Percentiles rank a stretch among this genome's conserved stretches.
Evolutionary conservation across 2,329 filamentous ascomycete species (phyloP).

Genomic region (Davidsoniella australis): DNA sequence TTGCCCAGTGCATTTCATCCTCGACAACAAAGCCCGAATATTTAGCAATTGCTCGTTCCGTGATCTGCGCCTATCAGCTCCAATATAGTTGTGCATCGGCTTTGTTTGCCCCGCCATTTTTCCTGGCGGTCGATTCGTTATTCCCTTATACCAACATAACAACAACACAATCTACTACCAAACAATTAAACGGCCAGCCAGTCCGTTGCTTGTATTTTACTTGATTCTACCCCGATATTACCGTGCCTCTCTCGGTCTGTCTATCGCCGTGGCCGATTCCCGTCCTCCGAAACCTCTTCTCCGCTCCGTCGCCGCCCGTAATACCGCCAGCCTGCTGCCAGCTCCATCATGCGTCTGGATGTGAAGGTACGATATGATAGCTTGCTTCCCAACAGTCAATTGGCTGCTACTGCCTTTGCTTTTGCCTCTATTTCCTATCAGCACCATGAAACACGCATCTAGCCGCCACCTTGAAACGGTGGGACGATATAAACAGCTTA

Average conservation of each 20-base stretch:
- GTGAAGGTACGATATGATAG: conserved; percentile 12
- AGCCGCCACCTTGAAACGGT: not conserved
- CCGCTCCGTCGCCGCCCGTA: not conserved
- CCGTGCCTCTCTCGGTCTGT: not conserved
- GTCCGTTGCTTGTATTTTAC: not conserved
- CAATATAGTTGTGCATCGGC: not conserved
- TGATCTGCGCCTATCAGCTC: not conserved
- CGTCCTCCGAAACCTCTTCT: not conserved
- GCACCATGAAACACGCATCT: not conserved
- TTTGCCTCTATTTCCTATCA: not conserved
- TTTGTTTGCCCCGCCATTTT: conserved; percentile 3
- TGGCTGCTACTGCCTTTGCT: not conserved
- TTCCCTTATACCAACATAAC: not conserved
- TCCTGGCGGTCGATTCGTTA: no score
- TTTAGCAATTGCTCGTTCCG: not conserved
- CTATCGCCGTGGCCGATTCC: no score
- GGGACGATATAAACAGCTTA: not conserved
- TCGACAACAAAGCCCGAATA: not conserved
- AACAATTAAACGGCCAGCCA: not conserved
- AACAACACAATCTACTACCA: not conserved
- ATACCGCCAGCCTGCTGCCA: not conserved
- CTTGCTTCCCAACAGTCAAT: no score
- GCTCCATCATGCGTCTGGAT: conserved; percentile 14
- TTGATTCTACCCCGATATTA: not conserved
- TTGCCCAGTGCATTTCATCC: not conserved